phyloP scores from a whole-genome alignment of 768 basidiomycete genomes.

The Phylloporus sp. region DNA sequence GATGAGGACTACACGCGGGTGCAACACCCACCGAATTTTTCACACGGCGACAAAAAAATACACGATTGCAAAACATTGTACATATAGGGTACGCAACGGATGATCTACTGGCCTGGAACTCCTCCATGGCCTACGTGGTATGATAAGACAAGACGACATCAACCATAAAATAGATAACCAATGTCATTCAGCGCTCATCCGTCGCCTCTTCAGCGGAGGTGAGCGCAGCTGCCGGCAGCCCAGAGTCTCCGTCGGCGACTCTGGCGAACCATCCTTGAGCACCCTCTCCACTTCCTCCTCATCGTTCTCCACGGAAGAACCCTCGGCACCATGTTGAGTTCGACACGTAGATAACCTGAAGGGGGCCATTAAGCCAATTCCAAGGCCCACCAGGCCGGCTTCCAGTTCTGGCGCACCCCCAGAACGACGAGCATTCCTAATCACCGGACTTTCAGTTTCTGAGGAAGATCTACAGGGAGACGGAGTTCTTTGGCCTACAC shows the following conservation, averaged over 20 bases:
- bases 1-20: constrained; percentile 19
- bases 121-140: constrained; percentile 12
- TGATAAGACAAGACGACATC: constrained; percentile 11
- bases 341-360: constrained; percentile 46
- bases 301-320: constrained; percentile 22
- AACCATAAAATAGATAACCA: constrained; percentile 25
- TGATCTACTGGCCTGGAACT: constrained; percentile 6
- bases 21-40: constrained; percentile 20
- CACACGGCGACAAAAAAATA: constrained; percentile 27
- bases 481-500: constrained; percentile 11
- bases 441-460: constrained; percentile 51
- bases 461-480: constrained; percentile 23
- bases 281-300: constrained; percentile 35
- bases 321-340: constrained; percentile 15
- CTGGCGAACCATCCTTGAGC: constrained; percentile 19
- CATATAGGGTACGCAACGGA: constrained; percentile 27
- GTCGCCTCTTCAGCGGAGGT: constrained; percentile 52
- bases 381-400: constrained; percentile 36
- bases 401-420: constrained; percentile 29
- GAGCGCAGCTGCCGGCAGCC: constrained; percentile 23
- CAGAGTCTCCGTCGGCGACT: constrained; percentile 21
- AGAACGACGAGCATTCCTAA: constrained; percentile 26
- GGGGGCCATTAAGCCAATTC: constrained; percentile 48
- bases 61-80: constrained; percentile 32
- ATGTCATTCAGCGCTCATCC: constrained; percentile 30